Conservation (phyloP, 441 rosid genomes). For the Jatropha podagrica region DNA sequence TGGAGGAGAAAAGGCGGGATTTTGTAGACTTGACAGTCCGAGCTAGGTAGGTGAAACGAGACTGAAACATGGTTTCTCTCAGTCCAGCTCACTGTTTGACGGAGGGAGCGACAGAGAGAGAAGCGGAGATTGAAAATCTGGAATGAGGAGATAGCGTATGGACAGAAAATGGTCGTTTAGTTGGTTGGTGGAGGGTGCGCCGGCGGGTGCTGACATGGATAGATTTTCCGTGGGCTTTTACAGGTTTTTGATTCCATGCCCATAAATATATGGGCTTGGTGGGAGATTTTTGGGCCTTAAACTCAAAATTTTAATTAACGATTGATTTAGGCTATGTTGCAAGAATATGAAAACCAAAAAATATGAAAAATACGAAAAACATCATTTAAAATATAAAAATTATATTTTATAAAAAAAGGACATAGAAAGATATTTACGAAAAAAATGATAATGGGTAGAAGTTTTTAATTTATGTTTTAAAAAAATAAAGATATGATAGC, state of each 20-base stretch:
- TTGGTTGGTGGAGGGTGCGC: slow-evolving; percentile 11
- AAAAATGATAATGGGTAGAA: too few relatives aligned
- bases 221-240: not conserved
- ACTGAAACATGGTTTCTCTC: slow-evolving; percentile 33
- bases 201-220: not conserved
- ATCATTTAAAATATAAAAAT: too few relatives aligned
- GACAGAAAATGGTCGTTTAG: not conserved
- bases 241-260: not conserved
- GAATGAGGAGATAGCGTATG: not conserved
- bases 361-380: too few relatives aligned
- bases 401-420: too few relatives aligned
- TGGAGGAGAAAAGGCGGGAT: slow-evolving; percentile 38
- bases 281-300: not conserved
- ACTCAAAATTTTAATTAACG: too few relatives aligned
- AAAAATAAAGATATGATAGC: too few relatives aligned
- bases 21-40: slow-evolving; percentile 31
- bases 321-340: too few relatives aligned
- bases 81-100: not conserved
- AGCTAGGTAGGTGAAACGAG: slow-evolving; percentile 37
- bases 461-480: too few relatives aligned
- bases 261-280: not conserved
- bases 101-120: not conserved
- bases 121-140: not conserved
- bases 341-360: too few relatives aligned
- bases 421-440: too few relatives aligned